Percentiles rank a stretch among this genome's conserved stretches.
Evolutionary conservation across 371 early-diverging fungal genomes (phyloP).

Genomic region (Apophysomyces elegans): DNA sequence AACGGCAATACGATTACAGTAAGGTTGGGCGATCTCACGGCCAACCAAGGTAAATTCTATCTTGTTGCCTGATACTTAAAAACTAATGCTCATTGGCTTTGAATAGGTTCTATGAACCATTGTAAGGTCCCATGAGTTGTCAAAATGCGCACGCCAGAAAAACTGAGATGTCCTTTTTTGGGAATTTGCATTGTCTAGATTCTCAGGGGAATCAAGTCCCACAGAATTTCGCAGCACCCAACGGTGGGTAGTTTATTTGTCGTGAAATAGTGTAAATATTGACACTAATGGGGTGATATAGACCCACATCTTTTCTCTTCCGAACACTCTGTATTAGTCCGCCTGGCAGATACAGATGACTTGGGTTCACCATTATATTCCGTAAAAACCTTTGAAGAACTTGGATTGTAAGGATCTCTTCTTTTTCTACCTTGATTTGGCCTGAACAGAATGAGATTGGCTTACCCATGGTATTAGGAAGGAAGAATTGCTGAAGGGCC

Average conservation of each 20-base stretch:
- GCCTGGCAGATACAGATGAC: conserved; percentile 69
- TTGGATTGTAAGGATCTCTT: conserved; percentile 62
- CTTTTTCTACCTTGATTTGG: no score
- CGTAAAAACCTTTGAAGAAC: conserved; percentile 76
- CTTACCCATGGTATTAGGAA: conserved; percentile 27
- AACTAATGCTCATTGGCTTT: neutral
- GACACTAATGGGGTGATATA: conserved; percentile 38
- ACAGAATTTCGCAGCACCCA: no score
- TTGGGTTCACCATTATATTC: conserved; percentile 82
- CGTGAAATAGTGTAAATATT: neutral
- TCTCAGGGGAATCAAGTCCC: no score
- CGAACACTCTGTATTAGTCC: conserved; percentile 79
- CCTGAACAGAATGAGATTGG: no score
- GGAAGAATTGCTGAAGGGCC: conserved; percentile 84
- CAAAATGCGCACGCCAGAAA: no score
- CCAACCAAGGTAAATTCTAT: conserved; percentile 24
- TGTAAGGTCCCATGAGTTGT: no score
- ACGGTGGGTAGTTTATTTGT: no score
- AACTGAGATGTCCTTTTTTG: no score
- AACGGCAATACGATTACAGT: conserved; percentile 31
- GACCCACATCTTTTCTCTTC: conserved; percentile 46
- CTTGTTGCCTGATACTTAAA: neutral
- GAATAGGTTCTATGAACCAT: neutral
- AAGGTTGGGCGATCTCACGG: conserved; percentile 38
- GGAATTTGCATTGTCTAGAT: no score